Conservation (phyloP, 192 early-diverging fungal genomes). For the Cetraspora pellucida region DNA sequence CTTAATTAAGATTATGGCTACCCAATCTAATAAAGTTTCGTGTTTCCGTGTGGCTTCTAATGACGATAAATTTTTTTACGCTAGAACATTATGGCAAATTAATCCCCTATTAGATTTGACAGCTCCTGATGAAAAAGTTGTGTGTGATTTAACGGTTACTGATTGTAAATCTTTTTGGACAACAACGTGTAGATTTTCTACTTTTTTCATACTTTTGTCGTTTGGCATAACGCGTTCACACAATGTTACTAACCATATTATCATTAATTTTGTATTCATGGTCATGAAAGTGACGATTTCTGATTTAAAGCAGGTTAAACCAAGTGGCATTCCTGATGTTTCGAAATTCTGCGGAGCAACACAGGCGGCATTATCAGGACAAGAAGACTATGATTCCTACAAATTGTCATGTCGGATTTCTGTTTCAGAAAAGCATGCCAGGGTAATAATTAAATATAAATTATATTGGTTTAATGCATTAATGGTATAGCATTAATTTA, state of each 20-base stretch:
- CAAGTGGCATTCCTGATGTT: neutral
- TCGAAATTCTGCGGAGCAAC: conserved; percentile 12
- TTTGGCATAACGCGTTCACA: neutral
- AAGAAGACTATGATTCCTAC: conserved; percentile 1
- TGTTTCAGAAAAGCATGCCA: neutral
- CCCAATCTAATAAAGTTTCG: neutral
- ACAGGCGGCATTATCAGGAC: neutral
- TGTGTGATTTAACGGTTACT: conserved; percentile 12
- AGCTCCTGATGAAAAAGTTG: conserved; percentile 4
- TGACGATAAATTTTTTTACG: conserved; percentile 11
- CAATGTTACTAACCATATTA: neutral
- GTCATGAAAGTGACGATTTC: neutral
- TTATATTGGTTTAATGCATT: neutral
- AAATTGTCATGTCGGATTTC: neutral
- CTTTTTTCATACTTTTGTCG: neutral
- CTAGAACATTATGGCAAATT: conserved; percentile 8
- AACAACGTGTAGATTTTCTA: neutral
- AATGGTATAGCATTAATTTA: neutral
- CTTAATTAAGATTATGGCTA: no score
- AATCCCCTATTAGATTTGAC: neutral
- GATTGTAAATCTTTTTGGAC: conserved; percentile 17
- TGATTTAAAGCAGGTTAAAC: conserved; percentile 11
- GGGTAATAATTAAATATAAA: neutral
- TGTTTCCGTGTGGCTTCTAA: neutral
- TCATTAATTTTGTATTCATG: neutral